These are phyloP conservation scores for Schwanniomyces etchellsii DNA, from an alignment of 1,139 yeast genomes.

Conservation along the genomic window DNA sequence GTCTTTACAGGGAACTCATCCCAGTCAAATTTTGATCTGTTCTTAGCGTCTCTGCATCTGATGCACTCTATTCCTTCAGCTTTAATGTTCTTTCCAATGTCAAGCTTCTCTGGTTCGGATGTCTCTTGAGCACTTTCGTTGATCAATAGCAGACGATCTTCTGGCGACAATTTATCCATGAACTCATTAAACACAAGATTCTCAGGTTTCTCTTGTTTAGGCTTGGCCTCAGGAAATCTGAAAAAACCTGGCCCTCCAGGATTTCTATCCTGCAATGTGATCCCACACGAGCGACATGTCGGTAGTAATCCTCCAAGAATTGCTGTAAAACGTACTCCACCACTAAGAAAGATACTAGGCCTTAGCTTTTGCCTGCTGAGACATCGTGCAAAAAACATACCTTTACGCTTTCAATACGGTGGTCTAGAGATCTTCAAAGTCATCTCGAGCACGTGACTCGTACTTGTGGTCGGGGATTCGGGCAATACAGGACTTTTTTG, in stretches of 20 bases:
- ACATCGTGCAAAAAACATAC: no score
- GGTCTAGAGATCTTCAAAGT: no score
- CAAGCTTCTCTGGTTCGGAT: not conserved
- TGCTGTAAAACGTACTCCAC: no score
- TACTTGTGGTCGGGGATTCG: no score
- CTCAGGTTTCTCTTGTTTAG: conserved; percentile 10
- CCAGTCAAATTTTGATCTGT: conserved; percentile 31
- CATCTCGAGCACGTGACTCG: no score
- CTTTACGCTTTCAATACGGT: no score
- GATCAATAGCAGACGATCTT: conserved; percentile 20
- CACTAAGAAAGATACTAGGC: no score
- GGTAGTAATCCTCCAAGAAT: conserved; percentile 10
- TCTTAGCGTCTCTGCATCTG: conserved; percentile 50
- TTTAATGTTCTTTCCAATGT: conserved; percentile 7
- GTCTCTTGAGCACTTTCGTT: conserved; percentile 4
- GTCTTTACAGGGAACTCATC: conserved; percentile 32
- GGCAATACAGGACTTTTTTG: no score
- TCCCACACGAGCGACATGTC: conserved; percentile 46
- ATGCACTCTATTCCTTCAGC: conserved; percentile 28
- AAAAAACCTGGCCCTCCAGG: conserved; percentile 38
- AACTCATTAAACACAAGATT: conserved; percentile 20
- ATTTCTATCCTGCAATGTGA: conserved; percentile 38
- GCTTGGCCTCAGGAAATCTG: conserved; percentile 8
- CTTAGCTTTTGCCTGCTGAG: no score
- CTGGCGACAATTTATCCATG: conserved; percentile 13